Evolutionary conservation across 1,284 basidiomycete genomes (phyloP).

Genomic region (Entoloma clypeatum): DNA sequence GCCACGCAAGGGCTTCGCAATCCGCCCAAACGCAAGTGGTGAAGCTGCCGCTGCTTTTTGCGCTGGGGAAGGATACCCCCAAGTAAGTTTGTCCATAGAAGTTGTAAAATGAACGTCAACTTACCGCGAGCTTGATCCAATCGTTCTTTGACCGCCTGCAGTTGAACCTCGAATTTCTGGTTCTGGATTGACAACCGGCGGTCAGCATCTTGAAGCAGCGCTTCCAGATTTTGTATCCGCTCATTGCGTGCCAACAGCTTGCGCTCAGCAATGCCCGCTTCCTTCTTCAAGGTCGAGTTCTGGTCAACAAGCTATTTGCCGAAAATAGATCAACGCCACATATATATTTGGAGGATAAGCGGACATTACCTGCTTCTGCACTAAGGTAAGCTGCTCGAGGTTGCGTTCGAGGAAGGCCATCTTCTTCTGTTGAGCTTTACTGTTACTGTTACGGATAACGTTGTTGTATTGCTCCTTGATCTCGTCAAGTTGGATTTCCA

Average conservation of each 20-base stretch:
- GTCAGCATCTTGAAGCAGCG: conserved; percentile 89
- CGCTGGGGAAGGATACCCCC: conserved; percentile 41
- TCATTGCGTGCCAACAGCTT: conserved; percentile 96
- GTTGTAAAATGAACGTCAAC: conserved; percentile 22
- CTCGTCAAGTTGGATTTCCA: conserved; percentile 98
- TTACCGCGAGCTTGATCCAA: conserved; percentile 89
- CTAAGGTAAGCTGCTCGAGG: conserved; percentile 90
- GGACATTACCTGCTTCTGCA: conserved; percentile 91
- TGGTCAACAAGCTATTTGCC: conserved; percentile 88
- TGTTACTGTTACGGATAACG: conserved; percentile 96
- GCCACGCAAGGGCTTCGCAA: conserved; percentile 94
- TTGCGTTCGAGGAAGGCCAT: conserved; percentile 99
- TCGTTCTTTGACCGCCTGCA: conserved; percentile 88
- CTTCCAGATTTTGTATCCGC: conserved; percentile 94
- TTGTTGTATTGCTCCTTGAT: conserved; percentile 99
- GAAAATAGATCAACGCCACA: conserved; percentile 10
- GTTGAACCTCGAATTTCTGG: conserved; percentile 91
- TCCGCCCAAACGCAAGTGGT: conserved; percentile 84
- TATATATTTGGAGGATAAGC: not conserved
- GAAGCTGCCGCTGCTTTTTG: conserved; percentile 71
- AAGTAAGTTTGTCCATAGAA: conserved; percentile 15
- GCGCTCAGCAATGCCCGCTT: conserved; percentile 94
- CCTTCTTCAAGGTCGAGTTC: conserved; percentile 96
- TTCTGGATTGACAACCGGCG: conserved; percentile 88
- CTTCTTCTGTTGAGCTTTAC: conserved; percentile 98